Conservation (phyloP, 768 basidiomycete species). For the Tricholoma hemisulphureum region DNA sequence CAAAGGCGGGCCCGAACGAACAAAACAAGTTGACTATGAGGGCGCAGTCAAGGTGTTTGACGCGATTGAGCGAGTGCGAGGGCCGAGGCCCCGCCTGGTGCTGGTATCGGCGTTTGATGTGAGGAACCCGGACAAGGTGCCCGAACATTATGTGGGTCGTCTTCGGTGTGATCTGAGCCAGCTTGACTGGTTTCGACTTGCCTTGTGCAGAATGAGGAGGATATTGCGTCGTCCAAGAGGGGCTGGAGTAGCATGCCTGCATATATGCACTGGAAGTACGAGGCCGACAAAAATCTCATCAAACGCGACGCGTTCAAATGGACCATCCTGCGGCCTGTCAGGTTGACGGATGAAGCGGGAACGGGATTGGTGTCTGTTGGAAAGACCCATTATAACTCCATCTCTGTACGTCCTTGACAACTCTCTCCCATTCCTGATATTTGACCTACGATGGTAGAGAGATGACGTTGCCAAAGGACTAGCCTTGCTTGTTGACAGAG, state of each 20-base stretch:
- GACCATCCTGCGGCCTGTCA: conserved; percentile 66
- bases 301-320: conserved; percentile 59
- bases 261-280: conserved; percentile 50
- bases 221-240: conserved; percentile 41
- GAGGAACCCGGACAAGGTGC: conserved; percentile 47
- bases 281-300: conserved; percentile 47
- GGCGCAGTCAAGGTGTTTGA: conserved; percentile 71
- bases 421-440: too few relatives aligned
- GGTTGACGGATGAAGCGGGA: conserved; percentile 48
- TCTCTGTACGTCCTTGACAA: conserved; percentile 56
- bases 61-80: conserved; percentile 53
- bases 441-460: too few relatives aligned
- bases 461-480: conserved; percentile 57
- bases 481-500: conserved; percentile 44
- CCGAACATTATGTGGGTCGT: conserved; percentile 49
- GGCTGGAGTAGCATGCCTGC: conserved; percentile 42
- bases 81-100: conserved; percentile 51
- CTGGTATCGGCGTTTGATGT: conserved; percentile 61
- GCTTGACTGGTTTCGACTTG: background rate
- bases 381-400: conserved; percentile 42
- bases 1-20: conserved; percentile 54
- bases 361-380: conserved; percentile 54
- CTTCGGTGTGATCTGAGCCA: background rate
- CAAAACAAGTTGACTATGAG: conserved; percentile 57
- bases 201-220: conserved; percentile 46